Evolutionary conservation across 1,284 basidiomycete species (phyloP).

Genomic region (Sutorius eximius): DNA sequence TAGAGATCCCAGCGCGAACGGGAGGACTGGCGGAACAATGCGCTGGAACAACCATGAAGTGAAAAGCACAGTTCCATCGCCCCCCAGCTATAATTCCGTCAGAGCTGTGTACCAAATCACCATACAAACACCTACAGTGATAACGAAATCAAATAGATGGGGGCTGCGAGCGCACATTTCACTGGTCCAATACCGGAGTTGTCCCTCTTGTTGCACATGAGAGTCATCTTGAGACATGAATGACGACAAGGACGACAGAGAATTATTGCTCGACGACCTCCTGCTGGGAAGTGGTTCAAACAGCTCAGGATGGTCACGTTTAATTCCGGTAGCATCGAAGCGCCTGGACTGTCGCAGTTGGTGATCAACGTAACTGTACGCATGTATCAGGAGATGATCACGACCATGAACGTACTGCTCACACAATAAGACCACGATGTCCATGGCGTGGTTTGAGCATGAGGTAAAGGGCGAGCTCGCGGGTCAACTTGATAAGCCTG

Average conservation of each 20-base stretch:
- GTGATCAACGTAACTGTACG: slow-evolving; percentile 85
- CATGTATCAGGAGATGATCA: slow-evolving; percentile 13
- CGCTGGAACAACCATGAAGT: slow-evolving; percentile 99
- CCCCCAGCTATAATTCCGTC: slow-evolving; percentile 69
- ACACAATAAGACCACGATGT: slow-evolving; percentile 78
- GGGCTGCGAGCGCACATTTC: slow-evolving; percentile 93
- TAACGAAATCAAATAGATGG: slow-evolving; percentile 96
- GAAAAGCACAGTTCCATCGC: slow-evolving; percentile 98
- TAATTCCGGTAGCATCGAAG: slow-evolving; percentile 91
- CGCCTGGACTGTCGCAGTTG: slow-evolving; percentile 91
- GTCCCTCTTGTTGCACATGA: slow-evolving; percentile 67
- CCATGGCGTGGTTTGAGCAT: slow-evolving; percentile 76
- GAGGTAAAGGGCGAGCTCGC: slow-evolving; percentile 92
- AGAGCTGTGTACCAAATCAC: slow-evolving; percentile 10
- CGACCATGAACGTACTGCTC: slow-evolving; percentile 31
- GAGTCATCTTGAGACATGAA: slow-evolving; percentile 43
- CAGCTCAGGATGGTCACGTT: slow-evolving; percentile 84
- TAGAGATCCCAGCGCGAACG: slow-evolving; percentile 97
- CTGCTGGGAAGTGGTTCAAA: slow-evolving; percentile 79
- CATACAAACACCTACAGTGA: slow-evolving; percentile 69
- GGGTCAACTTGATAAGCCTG: slow-evolving; percentile 90
- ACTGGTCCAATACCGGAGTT: slow-evolving; percentile 95
- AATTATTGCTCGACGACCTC: slow-evolving; percentile 67
- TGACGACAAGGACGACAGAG: slow-evolving; percentile 49
- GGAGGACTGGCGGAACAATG: slow-evolving; percentile 95